Evolutionary conservation across 768 basidiomycete species (phyloP).

Genomic region (Glaciozyma antarctica): DNA sequence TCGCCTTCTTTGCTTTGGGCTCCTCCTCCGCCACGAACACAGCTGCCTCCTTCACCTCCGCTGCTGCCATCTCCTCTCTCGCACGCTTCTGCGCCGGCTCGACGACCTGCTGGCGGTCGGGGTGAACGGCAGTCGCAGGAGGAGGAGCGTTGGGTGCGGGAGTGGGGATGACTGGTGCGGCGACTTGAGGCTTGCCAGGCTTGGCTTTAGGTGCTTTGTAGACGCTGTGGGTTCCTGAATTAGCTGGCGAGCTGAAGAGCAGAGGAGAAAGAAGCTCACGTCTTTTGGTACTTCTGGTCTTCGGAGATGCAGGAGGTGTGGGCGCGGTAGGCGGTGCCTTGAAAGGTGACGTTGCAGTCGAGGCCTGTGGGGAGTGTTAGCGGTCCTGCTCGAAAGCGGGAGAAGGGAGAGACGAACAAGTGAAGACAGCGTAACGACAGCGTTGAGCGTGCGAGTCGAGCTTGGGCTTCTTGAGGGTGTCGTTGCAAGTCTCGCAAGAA

Average conservation of each 20-base stretch:
- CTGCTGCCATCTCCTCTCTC: not conserved
- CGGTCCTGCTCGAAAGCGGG: not conserved
- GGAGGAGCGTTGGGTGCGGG: not conserved
- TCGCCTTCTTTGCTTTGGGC: conserved; percentile 17
- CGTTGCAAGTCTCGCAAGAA: conserved; percentile 6
- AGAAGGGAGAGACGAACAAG: conserved; percentile 10
- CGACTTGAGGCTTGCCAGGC: conserved; percentile 1
- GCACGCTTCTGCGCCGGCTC: not conserved
- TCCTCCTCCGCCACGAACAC: not conserved
- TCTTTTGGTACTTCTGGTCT: conserved; percentile 30
- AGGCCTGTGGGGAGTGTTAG: conserved; percentile 8
- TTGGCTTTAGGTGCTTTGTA: conserved; percentile 29
- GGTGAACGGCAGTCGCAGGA: not conserved
- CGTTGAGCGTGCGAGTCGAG: conserved; percentile 26
- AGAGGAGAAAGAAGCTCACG: not conserved
- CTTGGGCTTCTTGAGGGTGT: conserved; percentile 22
- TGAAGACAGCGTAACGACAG: conserved; percentile 17
- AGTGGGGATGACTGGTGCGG: not conserved
- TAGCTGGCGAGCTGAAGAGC: not conserved
- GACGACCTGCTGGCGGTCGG: not conserved
- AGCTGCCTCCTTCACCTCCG: not conserved
- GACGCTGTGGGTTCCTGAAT: conserved; percentile 1
- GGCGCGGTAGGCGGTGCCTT: conserved; percentile 18
- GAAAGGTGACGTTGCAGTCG: conserved; percentile 31
- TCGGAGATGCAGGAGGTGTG: conserved; percentile 30